These are phyloP conservation scores for Acorus gramineus DNA, from an alignment of 106 monocot species.

Conservation along the genomic window DNA sequence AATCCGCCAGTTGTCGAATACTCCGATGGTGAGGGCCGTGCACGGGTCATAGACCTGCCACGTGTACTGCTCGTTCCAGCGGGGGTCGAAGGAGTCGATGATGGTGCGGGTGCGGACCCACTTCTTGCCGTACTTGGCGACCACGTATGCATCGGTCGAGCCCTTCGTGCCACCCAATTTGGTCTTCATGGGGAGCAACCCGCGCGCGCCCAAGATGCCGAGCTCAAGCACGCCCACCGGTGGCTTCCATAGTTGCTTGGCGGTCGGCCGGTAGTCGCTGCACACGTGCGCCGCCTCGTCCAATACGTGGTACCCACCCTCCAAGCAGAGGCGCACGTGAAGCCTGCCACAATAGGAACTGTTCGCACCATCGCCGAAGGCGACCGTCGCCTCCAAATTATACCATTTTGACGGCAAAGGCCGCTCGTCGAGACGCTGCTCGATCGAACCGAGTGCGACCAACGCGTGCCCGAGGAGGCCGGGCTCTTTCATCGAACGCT, in stretches of 20 bases:
- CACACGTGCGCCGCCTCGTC: slow-evolving; percentile 92
- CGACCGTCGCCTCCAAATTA: slow-evolving; percentile 33
- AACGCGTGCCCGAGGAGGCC: slow-evolving; percentile 39
- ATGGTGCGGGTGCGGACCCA: slow-evolving; percentile 93
- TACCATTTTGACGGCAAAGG: slow-evolving; percentile 63
- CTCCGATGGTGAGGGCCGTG: slow-evolving; percentile 81
- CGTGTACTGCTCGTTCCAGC: slow-evolving; percentile 98
- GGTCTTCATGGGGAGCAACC: slow-evolving; percentile 94
- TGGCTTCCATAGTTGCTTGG: slow-evolving; percentile 87
- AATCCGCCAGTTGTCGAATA: slow-evolving; percentile 98
- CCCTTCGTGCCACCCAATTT: slow-evolving; percentile 64
- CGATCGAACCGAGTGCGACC: slow-evolving; percentile 32
- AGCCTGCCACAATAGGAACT: slow-evolving; percentile 48
- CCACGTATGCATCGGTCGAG: slow-evolving; percentile 89
- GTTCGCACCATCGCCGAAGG: background rate
- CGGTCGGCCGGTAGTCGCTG: slow-evolving; percentile 92
- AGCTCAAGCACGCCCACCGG: slow-evolving; percentile 76
- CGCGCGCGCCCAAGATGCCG: slow-evolving; percentile 70
- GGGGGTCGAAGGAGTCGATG: slow-evolving; percentile 81
- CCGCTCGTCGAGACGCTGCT: slow-evolving; percentile 80
- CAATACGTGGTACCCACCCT: slow-evolving; percentile 92
- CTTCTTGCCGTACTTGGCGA: slow-evolving; percentile 97
- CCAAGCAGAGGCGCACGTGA: slow-evolving; percentile 72
- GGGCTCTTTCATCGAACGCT: slow-evolving; percentile 71
- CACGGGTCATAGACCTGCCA: slow-evolving; percentile 99